These are phyloP conservation scores for Luzula sylvatica DNA, from an alignment of 176 grass and related monocot genomes.

Conservation along the genomic window DNA sequence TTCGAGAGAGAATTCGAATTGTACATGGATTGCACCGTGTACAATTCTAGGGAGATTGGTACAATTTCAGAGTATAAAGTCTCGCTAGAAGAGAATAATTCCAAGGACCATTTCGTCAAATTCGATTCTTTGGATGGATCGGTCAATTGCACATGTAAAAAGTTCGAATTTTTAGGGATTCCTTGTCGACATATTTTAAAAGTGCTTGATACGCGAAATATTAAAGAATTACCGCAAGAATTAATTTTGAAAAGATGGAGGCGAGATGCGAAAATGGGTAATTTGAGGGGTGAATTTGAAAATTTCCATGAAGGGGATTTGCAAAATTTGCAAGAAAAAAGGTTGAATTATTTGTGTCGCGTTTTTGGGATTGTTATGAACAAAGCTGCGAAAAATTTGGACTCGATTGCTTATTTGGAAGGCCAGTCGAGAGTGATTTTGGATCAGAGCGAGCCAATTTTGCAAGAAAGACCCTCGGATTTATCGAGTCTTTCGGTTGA, in stretches of 20 bases:
- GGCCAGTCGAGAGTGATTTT: constrained; percentile 42
- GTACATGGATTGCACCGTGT: constrained; percentile 94
- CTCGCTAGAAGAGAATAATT: constrained; percentile 37
- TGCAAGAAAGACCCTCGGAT: constrained; percentile 45
- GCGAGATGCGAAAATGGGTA: constrained; percentile 58
- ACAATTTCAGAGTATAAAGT: constrained; percentile 66
- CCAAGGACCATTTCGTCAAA: constrained; percentile 71
- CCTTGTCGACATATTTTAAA: constrained; percentile 77
- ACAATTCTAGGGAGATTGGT: constrained; percentile 48
- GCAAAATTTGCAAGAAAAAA: constrained; percentile 34
- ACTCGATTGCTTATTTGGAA: constrained; percentile 61
- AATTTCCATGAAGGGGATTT: constrained; percentile 39
- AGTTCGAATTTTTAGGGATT: constrained; percentile 75
- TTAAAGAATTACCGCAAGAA: constrained; percentile 64
- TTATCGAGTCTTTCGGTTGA: constrained; percentile 52
- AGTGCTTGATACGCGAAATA: constrained; percentile 86
- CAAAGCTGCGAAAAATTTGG: constrained; percentile 44
- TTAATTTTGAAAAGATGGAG: constrained; percentile 86
- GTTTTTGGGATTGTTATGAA: constrained; percentile 63
- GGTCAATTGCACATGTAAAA: constrained; percentile 65
- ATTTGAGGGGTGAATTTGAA: constrained; percentile 26
- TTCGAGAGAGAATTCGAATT: constrained; percentile 95
- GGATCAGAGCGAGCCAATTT: constrained; percentile 57
- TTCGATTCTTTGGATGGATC: constrained; percentile 61
- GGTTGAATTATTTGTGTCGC: constrained; percentile 42